These are phyloP conservation scores for Calocera viscosa DNA, from an alignment of 768 basidiomycete genomes.

Conservation along the genomic window DNA sequence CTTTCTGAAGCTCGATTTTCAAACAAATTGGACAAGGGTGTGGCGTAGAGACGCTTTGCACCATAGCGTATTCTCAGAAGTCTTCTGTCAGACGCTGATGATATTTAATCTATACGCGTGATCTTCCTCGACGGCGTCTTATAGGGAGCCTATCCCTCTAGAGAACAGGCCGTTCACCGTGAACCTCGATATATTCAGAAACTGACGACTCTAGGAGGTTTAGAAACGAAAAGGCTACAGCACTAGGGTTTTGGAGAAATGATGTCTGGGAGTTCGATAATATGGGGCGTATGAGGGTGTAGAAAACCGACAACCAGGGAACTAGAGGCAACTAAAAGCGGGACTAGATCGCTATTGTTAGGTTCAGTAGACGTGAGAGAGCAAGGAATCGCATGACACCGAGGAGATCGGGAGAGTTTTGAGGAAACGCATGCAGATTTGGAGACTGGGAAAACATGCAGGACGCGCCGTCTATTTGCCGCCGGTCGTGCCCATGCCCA, in stretches of 20 bases:
- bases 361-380: conserved; percentile 4
- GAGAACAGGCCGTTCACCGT: no score
- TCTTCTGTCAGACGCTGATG: no score
- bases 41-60: no score
- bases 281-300: background rate
- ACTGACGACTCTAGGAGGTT: background rate
- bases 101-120: no score
- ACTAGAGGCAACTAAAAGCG: background rate
- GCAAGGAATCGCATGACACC: background rate
- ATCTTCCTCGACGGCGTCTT: no score
- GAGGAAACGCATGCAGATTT: background rate
- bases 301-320: background rate
- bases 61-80: no score
- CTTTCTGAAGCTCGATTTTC: no score
- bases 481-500: conserved; percentile 81
- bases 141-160: no score
- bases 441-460: background rate
- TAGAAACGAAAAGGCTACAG: background rate
- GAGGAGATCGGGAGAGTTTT: background rate
- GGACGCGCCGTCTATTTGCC: conserved; percentile 47
- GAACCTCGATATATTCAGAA: background rate
- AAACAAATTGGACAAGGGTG: no score
- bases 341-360: conserved; percentile 3
- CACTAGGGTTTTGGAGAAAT: background rate
- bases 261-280: background rate